Base-by-base conservation (phyloP, 306 rosid species). In the Clitoria ternatea region DNA sequence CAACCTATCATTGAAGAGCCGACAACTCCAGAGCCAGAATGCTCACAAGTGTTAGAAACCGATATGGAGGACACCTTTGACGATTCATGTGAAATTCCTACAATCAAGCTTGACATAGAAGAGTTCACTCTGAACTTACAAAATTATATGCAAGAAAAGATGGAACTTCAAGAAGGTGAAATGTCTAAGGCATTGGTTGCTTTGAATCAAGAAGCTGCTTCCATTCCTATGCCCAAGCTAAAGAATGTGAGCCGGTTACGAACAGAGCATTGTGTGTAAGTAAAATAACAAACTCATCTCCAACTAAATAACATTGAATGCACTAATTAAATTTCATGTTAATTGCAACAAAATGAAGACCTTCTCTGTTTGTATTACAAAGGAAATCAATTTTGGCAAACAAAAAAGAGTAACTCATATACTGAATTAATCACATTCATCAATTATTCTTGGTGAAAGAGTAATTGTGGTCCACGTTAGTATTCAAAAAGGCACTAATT, bases 1-100 rank as follows among this genome's bases (percentile, higher is more conserved):
- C 90, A 87, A 45, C 99, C 99, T 61, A 91, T 95, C 61, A 84
- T 95, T 79, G 99, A 95, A 89, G 99, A 91, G 82, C 99, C 99
- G 2, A 79, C 89, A 77, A 70, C 91, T 27, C 99, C 99, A 26
- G 99, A 95, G 82, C 90, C 90, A 79, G 93, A 89, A 77, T 73
- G 78, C 81, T 33, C 77, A 22, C 82, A 85, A 74, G 62, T 72
- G 65, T 30, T 66, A 60, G 42, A 68, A 64, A 77, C 37, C 66
- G 97, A 89, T 77, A 89, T 91, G 5, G 99, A 95, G 85, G 96
- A 91, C 75, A 70, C 81, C 72, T 83, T 79, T 14, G 96, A 86
- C 35, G 97, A 91, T 43, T 75, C 86, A 1, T 35, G 79, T 53
- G 97, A 86, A 89, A 91, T 95, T 79, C 99, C 99, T 8, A 88